Evolutionary conservation across 2,329 filamentous ascomycete species (phyloP).

Genomic region (Pseudonectria buxi): DNA sequence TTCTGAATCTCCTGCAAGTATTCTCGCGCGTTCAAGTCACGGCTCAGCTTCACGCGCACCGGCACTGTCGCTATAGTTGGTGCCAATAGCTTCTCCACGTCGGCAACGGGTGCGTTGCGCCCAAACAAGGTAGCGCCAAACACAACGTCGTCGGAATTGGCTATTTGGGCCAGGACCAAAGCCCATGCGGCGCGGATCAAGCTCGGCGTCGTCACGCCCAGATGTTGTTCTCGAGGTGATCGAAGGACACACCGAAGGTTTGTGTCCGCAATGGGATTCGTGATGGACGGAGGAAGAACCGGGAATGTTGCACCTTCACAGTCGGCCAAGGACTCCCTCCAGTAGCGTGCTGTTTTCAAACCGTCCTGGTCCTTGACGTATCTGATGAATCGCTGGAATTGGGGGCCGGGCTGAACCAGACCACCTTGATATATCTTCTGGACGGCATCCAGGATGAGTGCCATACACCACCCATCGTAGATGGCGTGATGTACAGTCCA

Average conservation of each 20-base stretch:
- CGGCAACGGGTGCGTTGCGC: slow-evolving; percentile 19
- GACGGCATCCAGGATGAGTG: slow-evolving; percentile 32
- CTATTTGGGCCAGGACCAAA: slow-evolving; percentile 46
- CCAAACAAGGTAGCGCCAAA: slow-evolving; percentile 39
- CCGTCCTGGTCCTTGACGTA: slow-evolving; percentile 33
- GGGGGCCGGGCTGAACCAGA: slow-evolving; percentile 1
- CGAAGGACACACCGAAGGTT: not conserved
- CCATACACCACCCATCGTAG: slow-evolving; percentile 41
- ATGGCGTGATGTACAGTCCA: slow-evolving; percentile 37
- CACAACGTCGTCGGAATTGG: slow-evolving; percentile 31
- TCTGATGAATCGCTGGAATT: slow-evolving; percentile 38
- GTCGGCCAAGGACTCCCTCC: slow-evolving; percentile 34
- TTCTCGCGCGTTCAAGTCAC: slow-evolving; percentile 1
- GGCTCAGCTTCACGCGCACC: slow-evolving; percentile 31
- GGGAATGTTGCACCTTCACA: slow-evolving; percentile 36
- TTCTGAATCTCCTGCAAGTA: slow-evolving; percentile 9
- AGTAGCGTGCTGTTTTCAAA: slow-evolving; percentile 33
- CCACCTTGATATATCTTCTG: slow-evolving; percentile 1
- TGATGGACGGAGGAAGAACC: slow-evolving; percentile 32
- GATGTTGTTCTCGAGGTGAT: not conserved
- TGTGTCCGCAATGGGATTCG: slow-evolving; percentile 38
- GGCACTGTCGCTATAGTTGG: slow-evolving; percentile 36
- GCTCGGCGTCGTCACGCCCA: slow-evolving; percentile 6
- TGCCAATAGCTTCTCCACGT: slow-evolving; percentile 15
- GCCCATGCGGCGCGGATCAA: slow-evolving; percentile 37